Percentiles rank a stretch among this genome's conserved stretches.
Conservation (phyloP, 2,329 filamentous ascomycete genomes). For the Fusarium succisae region DNA sequence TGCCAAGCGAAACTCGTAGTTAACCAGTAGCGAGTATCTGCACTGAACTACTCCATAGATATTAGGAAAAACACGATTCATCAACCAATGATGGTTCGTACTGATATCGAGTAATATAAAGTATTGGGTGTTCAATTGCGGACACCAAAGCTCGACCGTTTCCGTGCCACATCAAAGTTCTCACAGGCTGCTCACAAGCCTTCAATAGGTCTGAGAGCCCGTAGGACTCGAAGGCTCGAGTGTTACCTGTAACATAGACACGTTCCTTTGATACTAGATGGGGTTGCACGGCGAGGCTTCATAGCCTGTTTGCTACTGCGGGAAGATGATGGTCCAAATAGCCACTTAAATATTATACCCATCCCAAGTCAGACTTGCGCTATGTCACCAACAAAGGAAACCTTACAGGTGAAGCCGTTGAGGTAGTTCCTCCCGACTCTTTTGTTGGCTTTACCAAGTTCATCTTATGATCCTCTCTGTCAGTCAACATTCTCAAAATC, state of each 20-base stretch:
- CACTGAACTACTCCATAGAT: neutral
- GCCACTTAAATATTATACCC: neutral
- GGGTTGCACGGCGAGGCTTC: neutral
- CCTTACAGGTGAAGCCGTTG: neutral
- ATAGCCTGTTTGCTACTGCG: neutral
- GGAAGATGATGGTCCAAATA: neutral
- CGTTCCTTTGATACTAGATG: neutral
- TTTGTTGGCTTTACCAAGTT: neutral
- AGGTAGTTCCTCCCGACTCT: neutral
- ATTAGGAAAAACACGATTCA: neutral
- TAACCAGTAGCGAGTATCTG: neutral
- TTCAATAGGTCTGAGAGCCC: neutral
- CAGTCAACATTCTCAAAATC: neutral
- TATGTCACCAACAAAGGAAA: neutral
- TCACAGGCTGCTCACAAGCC: neutral
- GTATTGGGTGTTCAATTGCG: neutral
- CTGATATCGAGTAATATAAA: neutral
- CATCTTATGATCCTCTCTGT: neutral
- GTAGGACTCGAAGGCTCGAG: neutral
- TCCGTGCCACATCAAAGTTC: neutral
- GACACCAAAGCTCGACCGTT: neutral
- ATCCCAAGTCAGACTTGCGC: neutral
- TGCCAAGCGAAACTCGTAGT: neutral
- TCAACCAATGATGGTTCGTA: neutral
- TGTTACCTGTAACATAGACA: slow-evolving; percentile 6